These are phyloP conservation scores for Kwoniella botswanensis DNA, from an alignment of 768 basidiomycete species.

Conservation along the genomic window DNA sequence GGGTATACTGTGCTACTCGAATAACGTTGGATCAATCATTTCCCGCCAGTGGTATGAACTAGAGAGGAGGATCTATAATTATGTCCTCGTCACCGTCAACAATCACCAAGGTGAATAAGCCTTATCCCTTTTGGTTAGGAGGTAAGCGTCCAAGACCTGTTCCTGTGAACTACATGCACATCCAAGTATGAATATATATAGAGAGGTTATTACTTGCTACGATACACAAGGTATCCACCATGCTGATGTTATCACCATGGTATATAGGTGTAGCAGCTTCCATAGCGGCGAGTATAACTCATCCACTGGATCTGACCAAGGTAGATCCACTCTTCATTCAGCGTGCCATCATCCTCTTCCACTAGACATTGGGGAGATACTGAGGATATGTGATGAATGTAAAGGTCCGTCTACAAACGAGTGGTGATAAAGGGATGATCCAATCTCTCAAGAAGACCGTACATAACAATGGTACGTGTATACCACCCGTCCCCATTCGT, in stretches of 20 bases:
- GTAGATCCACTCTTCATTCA: not conserved
- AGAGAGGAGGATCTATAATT: too few species aligned
- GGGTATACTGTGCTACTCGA: too few species aligned
- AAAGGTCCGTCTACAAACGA: conserved; percentile 74
- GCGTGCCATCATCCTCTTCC: not conserved
- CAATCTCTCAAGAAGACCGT: conserved; percentile 81
- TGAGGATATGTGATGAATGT: not conserved
- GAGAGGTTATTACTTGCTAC: too few species aligned
- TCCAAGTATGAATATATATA: not conserved
- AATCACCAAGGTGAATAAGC: conserved; percentile 22
- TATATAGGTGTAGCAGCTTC: conserved; percentile 45
- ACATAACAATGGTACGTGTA: conserved; percentile 69
- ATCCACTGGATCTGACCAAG: conserved; percentile 70
- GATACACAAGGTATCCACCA: not conserved
- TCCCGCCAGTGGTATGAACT: too few species aligned
- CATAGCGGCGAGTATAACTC: conserved; percentile 42
- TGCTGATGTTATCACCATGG: not conserved
- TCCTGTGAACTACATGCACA: not conserved
- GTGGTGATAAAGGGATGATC: conserved; percentile 90
- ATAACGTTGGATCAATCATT: too few species aligned
- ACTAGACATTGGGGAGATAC: not conserved
- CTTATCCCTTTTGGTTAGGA: conserved; percentile 51
- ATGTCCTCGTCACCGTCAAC: not conserved
- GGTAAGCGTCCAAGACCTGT: conserved; percentile 25
- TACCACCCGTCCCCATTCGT: not conserved